Conservation (phyloP, 441 rosid species). For the Eutrema salsugineum region DNA sequence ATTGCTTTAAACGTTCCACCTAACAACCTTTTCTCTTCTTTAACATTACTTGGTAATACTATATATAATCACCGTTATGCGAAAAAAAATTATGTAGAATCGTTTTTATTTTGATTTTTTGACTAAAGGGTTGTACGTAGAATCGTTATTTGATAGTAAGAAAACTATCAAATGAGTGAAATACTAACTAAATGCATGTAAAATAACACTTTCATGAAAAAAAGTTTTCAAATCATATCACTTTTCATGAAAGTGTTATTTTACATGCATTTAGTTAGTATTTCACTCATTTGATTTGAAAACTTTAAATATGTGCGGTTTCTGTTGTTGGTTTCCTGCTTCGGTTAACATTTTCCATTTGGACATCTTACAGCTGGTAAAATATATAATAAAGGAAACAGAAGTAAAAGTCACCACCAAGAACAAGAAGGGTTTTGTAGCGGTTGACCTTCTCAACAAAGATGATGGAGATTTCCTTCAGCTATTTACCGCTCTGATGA, state of each 20-base stretch:
- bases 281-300: background rate
- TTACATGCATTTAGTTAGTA: background rate
- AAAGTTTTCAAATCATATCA: no score
- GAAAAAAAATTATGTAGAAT: background rate
- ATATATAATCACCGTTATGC: background rate
- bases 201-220: background rate
- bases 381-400: background rate
- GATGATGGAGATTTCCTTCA: background rate
- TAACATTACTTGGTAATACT: background rate
- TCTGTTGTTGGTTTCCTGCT: background rate
- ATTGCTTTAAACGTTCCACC: background rate
- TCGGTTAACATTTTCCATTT: background rate
- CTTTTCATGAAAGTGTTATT: background rate
- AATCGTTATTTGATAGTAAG: background rate
- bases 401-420: background rate
- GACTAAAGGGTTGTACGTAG: no score
- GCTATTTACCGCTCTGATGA: background rate
- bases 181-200: background rate
- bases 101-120: no score
- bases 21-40: background rate
- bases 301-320: background rate
- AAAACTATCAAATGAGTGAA: background rate
- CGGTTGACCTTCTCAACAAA: slow-evolving; percentile 2
- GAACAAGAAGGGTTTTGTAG: slow-evolving; percentile 8
- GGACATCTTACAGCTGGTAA: background rate